phyloP scores from a whole-genome alignment of 2,329 filamentous ascomycete genomes.

The Lojkania enalia region DNA sequence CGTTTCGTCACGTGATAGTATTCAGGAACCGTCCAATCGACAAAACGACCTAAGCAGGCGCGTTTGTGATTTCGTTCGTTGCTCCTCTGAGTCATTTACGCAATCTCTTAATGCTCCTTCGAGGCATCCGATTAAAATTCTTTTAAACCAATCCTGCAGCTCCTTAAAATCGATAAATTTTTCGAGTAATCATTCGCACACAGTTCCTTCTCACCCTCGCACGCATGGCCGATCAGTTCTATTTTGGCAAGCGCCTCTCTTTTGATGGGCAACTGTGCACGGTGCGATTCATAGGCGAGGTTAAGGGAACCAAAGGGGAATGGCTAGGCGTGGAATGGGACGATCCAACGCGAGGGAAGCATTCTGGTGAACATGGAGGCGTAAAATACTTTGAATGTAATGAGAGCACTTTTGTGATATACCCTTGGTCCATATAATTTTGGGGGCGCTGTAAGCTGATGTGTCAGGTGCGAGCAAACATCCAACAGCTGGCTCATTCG shows the following conservation, averaged over 20 bases:
- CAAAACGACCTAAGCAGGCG: no score
- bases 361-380: slow-evolving; percentile 81
- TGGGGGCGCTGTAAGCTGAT: no score
- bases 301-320: slow-evolving; percentile 73
- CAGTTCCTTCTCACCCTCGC: no score
- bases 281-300: slow-evolving; percentile 77
- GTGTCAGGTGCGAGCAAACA: slow-evolving; percentile 64
- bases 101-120: no score
- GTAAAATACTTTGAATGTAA: slow-evolving; percentile 82
- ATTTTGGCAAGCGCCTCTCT: slow-evolving; percentile 75
- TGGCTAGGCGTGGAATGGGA: slow-evolving; percentile 99
- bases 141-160: background rate
- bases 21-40: no score
- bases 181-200: no score
- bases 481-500: slow-evolving; percentile 79
- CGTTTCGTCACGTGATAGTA: background rate
- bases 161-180: no score
- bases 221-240: slow-evolving; percentile 40
- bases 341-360: slow-evolving; percentile 81
- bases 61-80: no score
- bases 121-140: background rate
- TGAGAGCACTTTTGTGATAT: no score
- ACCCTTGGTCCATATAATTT: no score
- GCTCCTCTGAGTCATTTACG: no score
- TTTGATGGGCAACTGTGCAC: slow-evolving; percentile 80